Conservation (phyloP, 345 rosid genomes). For the Bruguiera parviflora region DNA sequence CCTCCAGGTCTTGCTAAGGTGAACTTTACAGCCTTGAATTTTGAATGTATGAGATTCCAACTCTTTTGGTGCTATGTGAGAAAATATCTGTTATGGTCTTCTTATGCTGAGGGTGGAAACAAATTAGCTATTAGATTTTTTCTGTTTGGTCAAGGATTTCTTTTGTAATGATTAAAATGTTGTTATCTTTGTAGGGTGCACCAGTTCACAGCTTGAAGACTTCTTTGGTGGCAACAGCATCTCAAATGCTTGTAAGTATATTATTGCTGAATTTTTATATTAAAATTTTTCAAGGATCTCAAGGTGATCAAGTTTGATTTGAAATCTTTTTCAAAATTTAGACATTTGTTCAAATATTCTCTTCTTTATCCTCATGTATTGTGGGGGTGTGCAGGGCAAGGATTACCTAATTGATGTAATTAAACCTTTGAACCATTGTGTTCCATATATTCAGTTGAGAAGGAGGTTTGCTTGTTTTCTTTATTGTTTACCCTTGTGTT, state of each 20-base stretch:
- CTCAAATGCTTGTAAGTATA: constrained; percentile 59
- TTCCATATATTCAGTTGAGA: not conserved
- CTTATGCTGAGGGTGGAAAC: not conserved
- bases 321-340: not conserved
- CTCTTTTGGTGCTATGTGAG: constrained; percentile 9
- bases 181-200: constrained; percentile 54
- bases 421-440: not conserved
- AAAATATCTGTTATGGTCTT: not conserved
- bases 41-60: constrained; percentile 2
- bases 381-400: no score
- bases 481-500: not conserved
- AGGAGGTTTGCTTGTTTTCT: no score
- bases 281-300: constrained; percentile 1
- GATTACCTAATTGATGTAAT: no score
- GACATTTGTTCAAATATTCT: not conserved
- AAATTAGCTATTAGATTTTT: not conserved
- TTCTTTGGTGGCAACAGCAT: constrained; percentile 52
- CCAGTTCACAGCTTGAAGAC: constrained; percentile 71
- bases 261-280: not conserved
- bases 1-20: constrained; percentile 82
- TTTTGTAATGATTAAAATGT: constrained; percentile 9
- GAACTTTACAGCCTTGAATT: constrained; percentile 17
- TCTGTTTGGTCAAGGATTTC: not conserved
- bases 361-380: no score
- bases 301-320: not conserved